Percentiles rank a stretch among this genome's conserved stretches.
These are phyloP conservation scores for Cercospora nicotianae DNA, from an alignment of 2,329 filamentous ascomycete species.

Conservation along the genomic window DNA sequence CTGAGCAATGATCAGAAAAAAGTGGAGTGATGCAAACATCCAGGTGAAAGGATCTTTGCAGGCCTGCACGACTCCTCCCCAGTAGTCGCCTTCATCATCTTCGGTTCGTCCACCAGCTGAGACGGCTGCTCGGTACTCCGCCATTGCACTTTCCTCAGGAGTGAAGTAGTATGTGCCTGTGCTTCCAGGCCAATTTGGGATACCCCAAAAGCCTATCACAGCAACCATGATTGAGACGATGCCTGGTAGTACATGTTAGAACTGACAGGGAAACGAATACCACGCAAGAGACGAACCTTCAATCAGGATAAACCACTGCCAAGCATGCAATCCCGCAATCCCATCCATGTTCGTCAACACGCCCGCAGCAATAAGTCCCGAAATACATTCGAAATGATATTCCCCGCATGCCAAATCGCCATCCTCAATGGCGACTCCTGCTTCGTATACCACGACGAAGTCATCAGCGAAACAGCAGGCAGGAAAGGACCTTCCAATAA, in stretches of 20 bases:
- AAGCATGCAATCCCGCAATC: constrained; percentile 10
- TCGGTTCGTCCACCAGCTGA: constrained; percentile 51
- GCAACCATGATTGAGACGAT: constrained; percentile 12
- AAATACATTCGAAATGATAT: constrained; percentile 13
- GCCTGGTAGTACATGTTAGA: background rate
- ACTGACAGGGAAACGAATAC: too few relatives aligned
- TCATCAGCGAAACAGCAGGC: constrained; percentile 13
- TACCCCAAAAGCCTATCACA: background rate
- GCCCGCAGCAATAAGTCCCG: constrained; percentile 8
- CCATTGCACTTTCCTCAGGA: constrained; percentile 14
- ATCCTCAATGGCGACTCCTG: constrained; percentile 15
- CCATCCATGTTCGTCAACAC: constrained; percentile 18
- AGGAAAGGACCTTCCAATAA: constrained; percentile 38
- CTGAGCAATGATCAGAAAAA: constrained; percentile 34
- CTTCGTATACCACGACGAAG: constrained; percentile 17
- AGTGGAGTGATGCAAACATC: constrained; percentile 43
- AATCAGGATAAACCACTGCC: constrained; percentile 18
- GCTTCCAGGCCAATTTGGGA: constrained; percentile 14
- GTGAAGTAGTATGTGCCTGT: constrained; percentile 11
- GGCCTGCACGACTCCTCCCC: constrained; percentile 20
- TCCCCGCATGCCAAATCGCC: constrained; percentile 16
- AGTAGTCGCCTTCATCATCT: constrained; percentile 39
- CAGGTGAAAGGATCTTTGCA: constrained; percentile 23
- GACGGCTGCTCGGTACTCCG: constrained; percentile 29
- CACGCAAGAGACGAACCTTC: constrained; percentile 4